Evolutionary conservation across 805 yeast genomes (phyloP), one percentile per base, ranked within the genome.

Genomic region (Wickerhamiella occidentalis): DNA sequence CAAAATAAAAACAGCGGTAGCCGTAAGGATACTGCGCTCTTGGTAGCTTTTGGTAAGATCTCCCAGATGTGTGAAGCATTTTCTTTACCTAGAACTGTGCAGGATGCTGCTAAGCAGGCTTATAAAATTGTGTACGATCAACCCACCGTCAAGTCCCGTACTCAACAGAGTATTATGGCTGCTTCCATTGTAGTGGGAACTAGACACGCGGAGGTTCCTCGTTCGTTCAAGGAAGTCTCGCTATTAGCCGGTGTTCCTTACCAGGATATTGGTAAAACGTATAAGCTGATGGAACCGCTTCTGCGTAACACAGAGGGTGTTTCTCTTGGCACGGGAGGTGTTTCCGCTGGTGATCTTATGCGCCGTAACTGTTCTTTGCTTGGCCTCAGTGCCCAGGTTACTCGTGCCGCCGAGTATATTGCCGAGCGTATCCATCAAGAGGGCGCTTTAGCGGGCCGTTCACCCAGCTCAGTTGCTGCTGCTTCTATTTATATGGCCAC

Each of bases 11-110:
- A 87, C 45, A 73, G 84, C 35, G 87, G 83, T 41, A 97, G 90
- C 66, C 81, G 78, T 65, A 85, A 79, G 64, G 96, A 92, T 61
- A 82, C 83, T 55, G 92, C 86, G 22, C 71, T 90, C 46, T 84
- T 87, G 52, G 77, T 88, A 1, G 96, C 96, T 1, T 92, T 82
- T 66, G 80, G 92, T 15, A 84, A 81, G 64, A 87, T 90, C 36
- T 80, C 96, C 1, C 94, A 86, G 69, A 82, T 92, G 82, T 92
- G 97, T 67, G 98, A 92, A 63, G 96, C 96, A 11, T 92, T 85
- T 56, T 92, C 87, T 63, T 68, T 90, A 48, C 96, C 98, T 9
- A 82, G 85, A 61, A 85, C 92, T 54, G 97, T 92, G 3, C 95
- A 87, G 62, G 97, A 92, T 66, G 94, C 95, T 56, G 96, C 97